These are phyloP conservation scores for Diplodia scrobiculata DNA, from an alignment of 2,329 filamentous ascomycete genomes.

Conservation along the genomic window DNA sequence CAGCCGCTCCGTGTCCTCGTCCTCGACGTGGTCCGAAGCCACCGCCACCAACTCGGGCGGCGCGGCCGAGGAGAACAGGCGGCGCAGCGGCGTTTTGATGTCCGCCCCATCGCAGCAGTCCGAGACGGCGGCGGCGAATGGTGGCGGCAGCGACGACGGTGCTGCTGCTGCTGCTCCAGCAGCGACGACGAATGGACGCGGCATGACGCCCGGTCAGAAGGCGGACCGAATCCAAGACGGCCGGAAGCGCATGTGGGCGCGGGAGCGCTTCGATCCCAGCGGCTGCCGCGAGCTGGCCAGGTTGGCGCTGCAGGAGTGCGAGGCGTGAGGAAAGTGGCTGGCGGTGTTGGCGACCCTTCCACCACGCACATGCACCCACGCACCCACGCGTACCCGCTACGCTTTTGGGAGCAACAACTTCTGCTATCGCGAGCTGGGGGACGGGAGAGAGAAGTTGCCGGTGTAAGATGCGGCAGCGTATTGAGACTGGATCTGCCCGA, in stretches of 20 bases:
- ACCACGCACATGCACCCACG: no score
- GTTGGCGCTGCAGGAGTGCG: slow-evolving; percentile 25
- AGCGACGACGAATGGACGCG: background rate
- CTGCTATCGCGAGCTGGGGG: no score
- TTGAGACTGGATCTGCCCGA: no score
- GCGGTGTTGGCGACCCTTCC: no score
- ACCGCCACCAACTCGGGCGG: slow-evolving; percentile 3
- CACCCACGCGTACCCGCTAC: no score
- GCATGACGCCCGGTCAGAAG: slow-evolving; percentile 21
- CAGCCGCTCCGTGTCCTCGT: background rate
- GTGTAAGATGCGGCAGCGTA: no score
- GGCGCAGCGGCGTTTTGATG: slow-evolving; percentile 7
- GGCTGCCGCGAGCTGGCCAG: slow-evolving; percentile 26
- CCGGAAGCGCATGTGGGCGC: slow-evolving; percentile 21
- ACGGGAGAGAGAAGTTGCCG: no score
- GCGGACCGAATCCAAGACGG: slow-evolving; percentile 6
- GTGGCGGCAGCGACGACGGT: no score
- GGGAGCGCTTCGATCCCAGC: slow-evolving; percentile 27
- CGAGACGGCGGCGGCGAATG: background rate
- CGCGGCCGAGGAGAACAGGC: background rate
- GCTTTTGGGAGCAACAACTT: no score
- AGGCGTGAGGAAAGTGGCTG: background rate
- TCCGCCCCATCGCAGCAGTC: background rate
- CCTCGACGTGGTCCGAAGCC: background rate
- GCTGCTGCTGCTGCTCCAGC: no score